Evolutionary conservation across 805 yeast genomes (phyloP).

Genomic region (Candida manassasensis): DNA sequence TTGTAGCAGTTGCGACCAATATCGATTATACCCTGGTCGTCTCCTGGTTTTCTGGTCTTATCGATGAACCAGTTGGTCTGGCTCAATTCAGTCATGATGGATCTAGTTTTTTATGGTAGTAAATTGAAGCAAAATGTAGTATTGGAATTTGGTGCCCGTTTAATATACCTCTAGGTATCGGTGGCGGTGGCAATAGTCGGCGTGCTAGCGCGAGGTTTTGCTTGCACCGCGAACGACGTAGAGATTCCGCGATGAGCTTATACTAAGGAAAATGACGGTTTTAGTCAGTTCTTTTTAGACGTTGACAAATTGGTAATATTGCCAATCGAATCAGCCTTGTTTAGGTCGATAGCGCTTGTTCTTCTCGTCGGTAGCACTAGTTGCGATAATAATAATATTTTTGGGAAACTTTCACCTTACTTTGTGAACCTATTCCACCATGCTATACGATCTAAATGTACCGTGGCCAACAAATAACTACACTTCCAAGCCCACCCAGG

Average conservation of each 20-base stretch:
- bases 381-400: no score
- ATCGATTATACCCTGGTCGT: constrained; percentile 41
- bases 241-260: constrained; percentile 2
- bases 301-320: no score
- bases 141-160: not conserved
- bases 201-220: not conserved
- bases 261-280: no score
- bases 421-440: no score
- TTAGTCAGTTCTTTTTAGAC: no score
- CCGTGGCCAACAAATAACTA: constrained; percentile 64
- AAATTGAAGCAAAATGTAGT: not conserved
- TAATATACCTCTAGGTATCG: not conserved
- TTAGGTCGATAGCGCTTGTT: no score
- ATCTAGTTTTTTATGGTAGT: not conserved
- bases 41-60: constrained; percentile 15
- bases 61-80: constrained; percentile 18
- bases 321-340: no score
- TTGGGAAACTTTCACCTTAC: no score
- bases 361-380: no score
- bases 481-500: constrained; percentile 32
- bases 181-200: constrained; percentile 11
- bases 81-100: not conserved
- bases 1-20: constrained; percentile 54
- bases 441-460: constrained; percentile 59
- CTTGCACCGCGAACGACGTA: not conserved